Percentiles rank a stretch among this genome's conserved stretches.
phyloP scores from a whole-genome alignment of 2,329 filamentous ascomycete species.

The Orbilia brochopaga region DNA sequence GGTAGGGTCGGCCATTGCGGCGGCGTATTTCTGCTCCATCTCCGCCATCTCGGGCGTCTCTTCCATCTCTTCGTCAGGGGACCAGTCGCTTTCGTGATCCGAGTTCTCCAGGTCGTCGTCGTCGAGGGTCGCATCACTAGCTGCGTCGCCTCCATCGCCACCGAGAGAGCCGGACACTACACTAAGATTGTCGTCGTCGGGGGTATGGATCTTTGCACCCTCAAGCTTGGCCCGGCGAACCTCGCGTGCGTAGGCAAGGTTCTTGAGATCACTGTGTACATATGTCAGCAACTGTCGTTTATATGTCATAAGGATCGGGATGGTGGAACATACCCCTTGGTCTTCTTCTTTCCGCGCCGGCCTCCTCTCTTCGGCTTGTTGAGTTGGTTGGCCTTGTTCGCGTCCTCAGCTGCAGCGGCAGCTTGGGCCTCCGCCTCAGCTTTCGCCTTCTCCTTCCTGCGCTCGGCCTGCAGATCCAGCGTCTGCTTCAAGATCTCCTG shows the following conservation, averaged over 20 bases:
- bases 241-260: constrained; percentile 44
- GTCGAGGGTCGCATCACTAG: constrained; percentile 35
- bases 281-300: constrained; percentile 6
- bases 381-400: constrained; percentile 14
- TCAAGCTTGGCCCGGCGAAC: constrained; percentile 43
- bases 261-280: constrained; percentile 37
- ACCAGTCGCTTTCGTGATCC: constrained; percentile 43
- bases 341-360: constrained; percentile 40
- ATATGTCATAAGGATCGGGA: background rate
- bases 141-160: constrained; percentile 24
- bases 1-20: constrained; percentile 17
- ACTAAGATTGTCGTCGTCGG: constrained; percentile 49
- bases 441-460: constrained; percentile 31
- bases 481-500: constrained; percentile 37
- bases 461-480: constrained; percentile 22
- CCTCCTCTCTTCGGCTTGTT: constrained; percentile 45
- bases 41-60: constrained; percentile 12
- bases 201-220: constrained; percentile 45
- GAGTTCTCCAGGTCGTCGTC: constrained; percentile 41
- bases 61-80: constrained; percentile 20
- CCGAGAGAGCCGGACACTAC: constrained; percentile 31
- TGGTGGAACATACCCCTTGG: constrained; percentile 24
- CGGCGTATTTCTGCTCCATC: constrained; percentile 29
- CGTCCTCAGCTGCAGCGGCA: constrained; percentile 22
- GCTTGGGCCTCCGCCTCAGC: constrained; percentile 34